Percentiles rank a stretch among this genome's conserved stretches.
phyloP scores from a whole-genome alignment of 1,139 yeast genomes.

The Fermentozyma sake region DNA sequence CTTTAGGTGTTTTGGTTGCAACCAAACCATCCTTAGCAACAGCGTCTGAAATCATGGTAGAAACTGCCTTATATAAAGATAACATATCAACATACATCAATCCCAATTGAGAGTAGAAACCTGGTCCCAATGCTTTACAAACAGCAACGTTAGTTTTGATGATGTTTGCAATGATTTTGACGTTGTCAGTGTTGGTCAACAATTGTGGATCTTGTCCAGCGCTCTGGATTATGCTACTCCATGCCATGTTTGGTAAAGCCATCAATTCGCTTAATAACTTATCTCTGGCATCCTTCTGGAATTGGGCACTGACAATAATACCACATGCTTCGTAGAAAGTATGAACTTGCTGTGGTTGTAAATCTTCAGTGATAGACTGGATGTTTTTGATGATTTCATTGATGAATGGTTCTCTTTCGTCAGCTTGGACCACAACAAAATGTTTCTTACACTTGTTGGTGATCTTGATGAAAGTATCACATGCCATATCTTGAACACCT shows the following conservation, averaged over 20 bases:
- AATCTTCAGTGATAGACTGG: constrained; percentile 82
- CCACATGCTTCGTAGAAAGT: constrained; percentile 98
- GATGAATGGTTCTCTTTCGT: constrained; percentile 89
- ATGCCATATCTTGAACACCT: constrained; percentile 99
- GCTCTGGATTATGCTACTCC: constrained; percentile 85
- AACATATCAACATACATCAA: constrained; percentile 86
- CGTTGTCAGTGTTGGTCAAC: constrained; percentile 79
- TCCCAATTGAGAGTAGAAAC: constrained; percentile 84
- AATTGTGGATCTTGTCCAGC: constrained; percentile 88
- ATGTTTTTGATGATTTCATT: constrained; percentile 83
- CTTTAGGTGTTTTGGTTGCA: constrained; percentile 93
- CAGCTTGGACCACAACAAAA: constrained; percentile 82
- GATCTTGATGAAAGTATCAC: constrained; percentile 96
- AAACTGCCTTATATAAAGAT: constrained; percentile 83
- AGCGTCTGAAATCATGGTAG: constrained; percentile 78
- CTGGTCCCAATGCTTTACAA: constrained; percentile 89
- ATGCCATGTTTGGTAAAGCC: constrained; percentile 90
- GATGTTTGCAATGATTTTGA: constrained; percentile 87
- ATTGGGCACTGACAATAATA: constrained; percentile 83
- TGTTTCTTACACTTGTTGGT: constrained; percentile 93
- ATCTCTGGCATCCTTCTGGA: constrained; percentile 59
- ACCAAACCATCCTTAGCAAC: constrained; percentile 78
- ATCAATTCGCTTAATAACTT: constrained; percentile 72
- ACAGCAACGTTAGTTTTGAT: constrained; percentile 93
- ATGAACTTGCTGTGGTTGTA: constrained; percentile 96